Evolutionary conservation across 306 rosid genomes (phyloP).

Genomic region (Macrotyloma uniflorum): DNA sequence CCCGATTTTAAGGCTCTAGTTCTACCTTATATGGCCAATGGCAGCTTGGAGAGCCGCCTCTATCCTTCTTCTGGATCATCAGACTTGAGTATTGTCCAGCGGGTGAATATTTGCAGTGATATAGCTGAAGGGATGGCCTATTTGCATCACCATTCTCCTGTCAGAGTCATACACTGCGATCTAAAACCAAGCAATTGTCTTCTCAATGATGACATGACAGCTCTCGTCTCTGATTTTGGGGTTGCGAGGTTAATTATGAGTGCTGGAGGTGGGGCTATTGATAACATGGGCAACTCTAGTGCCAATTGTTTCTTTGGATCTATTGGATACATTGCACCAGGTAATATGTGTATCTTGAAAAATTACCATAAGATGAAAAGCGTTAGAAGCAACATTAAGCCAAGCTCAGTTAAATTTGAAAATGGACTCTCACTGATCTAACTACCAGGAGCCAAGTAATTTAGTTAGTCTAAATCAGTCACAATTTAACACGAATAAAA

Average conservation of each 20-base stretch:
- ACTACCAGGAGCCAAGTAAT: neutral
- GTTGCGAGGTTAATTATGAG: constrained; percentile 63
- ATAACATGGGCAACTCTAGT: constrained; percentile 64
- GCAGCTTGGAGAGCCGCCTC: constrained; percentile 67
- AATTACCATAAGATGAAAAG: neutral
- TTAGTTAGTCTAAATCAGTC: neutral
- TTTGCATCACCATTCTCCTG: constrained; percentile 77
- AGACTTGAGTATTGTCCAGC: constrained; percentile 59
- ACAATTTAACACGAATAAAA: neutral
- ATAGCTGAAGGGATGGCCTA: constrained; percentile 86
- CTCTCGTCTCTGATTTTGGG: constrained; percentile 79
- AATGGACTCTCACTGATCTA: neutral
- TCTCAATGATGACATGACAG: constrained; percentile 75
- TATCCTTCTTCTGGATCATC: constrained; percentile 57
- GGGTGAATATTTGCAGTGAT: constrained; percentile 77
- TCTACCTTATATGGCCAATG: constrained; percentile 77
- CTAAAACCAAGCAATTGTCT: constrained; percentile 74
- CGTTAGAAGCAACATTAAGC: neutral
- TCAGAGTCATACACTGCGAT: constrained; percentile 75
- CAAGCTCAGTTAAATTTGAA: neutral
- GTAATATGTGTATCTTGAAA: constrained; percentile 33
- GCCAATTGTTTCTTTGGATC: constrained; percentile 65
- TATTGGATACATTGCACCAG: constrained; percentile 77
- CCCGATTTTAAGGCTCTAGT: constrained; percentile 80
- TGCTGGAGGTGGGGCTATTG: constrained; percentile 51